Evolutionary conservation across 805 yeast species (phyloP), one percentile per base, ranked within the genome.

Genomic region (Saturnispora quitensis): DNA sequence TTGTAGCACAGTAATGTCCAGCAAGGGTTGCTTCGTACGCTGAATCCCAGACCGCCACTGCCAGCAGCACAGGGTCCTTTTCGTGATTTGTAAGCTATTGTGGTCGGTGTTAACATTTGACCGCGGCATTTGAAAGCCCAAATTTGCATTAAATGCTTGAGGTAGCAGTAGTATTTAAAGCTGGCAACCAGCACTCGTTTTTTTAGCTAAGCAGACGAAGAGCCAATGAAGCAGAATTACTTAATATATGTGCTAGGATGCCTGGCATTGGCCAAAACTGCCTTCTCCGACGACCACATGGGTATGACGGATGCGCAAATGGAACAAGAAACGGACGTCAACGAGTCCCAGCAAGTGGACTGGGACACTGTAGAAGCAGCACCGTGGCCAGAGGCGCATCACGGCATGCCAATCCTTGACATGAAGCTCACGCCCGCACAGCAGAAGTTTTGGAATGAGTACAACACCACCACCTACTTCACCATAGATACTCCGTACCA

Each of bases 401-500:
- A 88, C 61, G 95, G 95, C 0, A 61, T 78, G 56, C 90, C 95
- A 1, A 86, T 90, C 43, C 71, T 89, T 45, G 70, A 80, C 27
- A 84, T 86, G 2, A 61, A 78, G 18, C 73, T 90, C 47, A 74
- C 81, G 17, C 84, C 90, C 0, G 85, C 81, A 44, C 96, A 89
- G 65, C 70, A 80, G 51, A 63, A 74, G 27, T 90, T 76, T 66
- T 90, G 97, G 97, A 81, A 80, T 47, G 63, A 67, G 25, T 90
- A 89, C 67, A 81, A 86, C 61, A 80, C 95, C 13, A 84, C 91
- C 1, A 82, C 88, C 3, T 89, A 75, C 64, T 81, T 87, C 68
- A 81, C 78, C 7, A 62, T 77, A 12, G 75, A 73, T 0, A 58
- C 75, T 2, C 74, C 80, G 3, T 74, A 74, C 56, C 75, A 79